Base-by-base conservation (phyloP, 257 asterid species). In the Handroanthus guayacan region DNA sequence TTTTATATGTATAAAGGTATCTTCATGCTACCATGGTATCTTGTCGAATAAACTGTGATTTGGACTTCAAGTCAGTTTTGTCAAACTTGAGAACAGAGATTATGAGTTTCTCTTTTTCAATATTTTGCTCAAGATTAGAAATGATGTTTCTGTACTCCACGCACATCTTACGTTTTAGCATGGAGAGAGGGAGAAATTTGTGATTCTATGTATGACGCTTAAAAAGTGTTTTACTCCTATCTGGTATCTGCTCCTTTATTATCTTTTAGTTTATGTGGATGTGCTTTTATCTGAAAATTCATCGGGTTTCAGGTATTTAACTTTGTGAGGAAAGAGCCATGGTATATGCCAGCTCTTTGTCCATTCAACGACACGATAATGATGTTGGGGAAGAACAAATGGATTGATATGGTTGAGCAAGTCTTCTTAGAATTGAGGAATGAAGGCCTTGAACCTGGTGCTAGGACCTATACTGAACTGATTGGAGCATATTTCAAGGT, bases 401-500 rank as follows among this genome's bases (percentile, higher is more conserved):
- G 68, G 89, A 82, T 88, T 47, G 91, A 85, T 62, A 82, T 80
- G 86, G 89, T 86, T 37, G 94, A 89, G 75, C 78, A 80, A 20
- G 72, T 84, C 72, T 77, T 89, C 54, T 9, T 69, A 63, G 91
- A 86, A 66, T 34, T 89, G 79, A 81, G 55, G 79, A 84, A 78
- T 36, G 93, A 89, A 78, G 92, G 88, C 41, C 75, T 89, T 67
- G 31, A 86, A 67, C 93, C 91, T 2, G 88, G 89, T 81, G 73
- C 87, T 5, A 84, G 92, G 74, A 84, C 92, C 55, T 91, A 84
- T 60, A 85, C 93, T 36, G 97, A 91, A 79, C 80, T 91, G 80
- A 91, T 91, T 37, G 94, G 96, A 72, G 92, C 91, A 1, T 89
- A 91, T 81, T 91, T 91, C 77, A 81, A 62, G 69, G 92, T 75